phyloP scores from a whole-genome alignment of 1,284 basidiomycete species.

The Phenoliferia sp. region DNA sequence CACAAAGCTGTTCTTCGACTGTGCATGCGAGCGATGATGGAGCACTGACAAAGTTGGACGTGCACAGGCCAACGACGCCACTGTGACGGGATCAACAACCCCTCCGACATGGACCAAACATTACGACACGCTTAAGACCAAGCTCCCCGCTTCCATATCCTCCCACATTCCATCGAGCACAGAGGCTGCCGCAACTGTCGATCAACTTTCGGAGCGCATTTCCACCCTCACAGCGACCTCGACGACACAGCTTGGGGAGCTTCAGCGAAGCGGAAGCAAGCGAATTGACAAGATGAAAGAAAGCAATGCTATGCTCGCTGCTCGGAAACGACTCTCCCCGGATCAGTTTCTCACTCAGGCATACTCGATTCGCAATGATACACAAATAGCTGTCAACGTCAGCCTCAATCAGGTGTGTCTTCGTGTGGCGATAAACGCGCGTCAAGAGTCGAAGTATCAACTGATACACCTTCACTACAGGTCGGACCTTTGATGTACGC shows the following conservation, averaged over 20 bases:
- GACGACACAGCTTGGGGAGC: neutral
- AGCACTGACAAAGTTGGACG: too few relatives aligned
- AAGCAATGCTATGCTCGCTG: neutral
- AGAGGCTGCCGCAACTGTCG: neutral
- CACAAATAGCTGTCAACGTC: conserved; percentile 28
- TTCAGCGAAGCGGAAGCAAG: conserved; percentile 1
- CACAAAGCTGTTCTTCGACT: too few relatives aligned
- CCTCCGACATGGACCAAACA: conserved; percentile 10
- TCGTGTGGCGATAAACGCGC: neutral
- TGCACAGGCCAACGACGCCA: neutral
- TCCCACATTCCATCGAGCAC: conserved; percentile 2
- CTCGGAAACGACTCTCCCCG: neutral
- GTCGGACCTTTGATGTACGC: conserved; percentile 27
- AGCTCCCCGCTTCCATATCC: conserved; percentile 16
- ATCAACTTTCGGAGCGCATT: neutral
- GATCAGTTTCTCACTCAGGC: conserved; percentile 4
- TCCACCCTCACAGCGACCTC: conserved; percentile 4
- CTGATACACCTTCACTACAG: too few relatives aligned
- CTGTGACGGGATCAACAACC: neutral
- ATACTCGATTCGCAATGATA: conserved; percentile 23
- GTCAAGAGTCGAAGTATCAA: too few relatives aligned
- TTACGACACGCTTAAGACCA: conserved; percentile 13
- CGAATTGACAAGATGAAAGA: neutral
- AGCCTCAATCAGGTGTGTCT: conserved; percentile 20
- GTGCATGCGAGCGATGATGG: too few relatives aligned